Conservation (phyloP, 306 rosid genomes). For the Albizia julibrissin region DNA sequence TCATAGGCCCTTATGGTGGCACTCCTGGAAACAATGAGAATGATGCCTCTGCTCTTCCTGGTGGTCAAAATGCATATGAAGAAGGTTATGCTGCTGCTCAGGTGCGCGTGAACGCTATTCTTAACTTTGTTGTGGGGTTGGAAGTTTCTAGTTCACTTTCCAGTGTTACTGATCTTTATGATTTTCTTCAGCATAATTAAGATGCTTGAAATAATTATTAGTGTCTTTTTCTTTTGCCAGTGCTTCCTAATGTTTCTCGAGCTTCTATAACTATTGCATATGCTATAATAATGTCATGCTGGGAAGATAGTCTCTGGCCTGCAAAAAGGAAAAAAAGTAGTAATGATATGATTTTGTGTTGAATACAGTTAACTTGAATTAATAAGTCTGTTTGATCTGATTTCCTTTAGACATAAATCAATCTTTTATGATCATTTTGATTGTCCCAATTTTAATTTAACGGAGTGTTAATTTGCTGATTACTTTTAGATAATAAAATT, state of each 20-base stretch:
- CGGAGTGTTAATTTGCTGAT: background rate
- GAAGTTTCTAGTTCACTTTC: slow-evolving; percentile 19
- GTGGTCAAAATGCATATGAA: slow-evolving; percentile 79
- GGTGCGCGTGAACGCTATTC: slow-evolving; percentile 62
- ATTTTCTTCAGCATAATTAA: background rate
- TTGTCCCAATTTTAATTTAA: slow-evolving; percentile 6
- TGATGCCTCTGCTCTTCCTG: slow-evolving; percentile 65
- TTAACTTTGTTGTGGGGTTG: slow-evolving; percentile 29
- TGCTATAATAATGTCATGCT: slow-evolving; percentile 3
- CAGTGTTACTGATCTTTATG: slow-evolving; percentile 3
- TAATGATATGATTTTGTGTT: slow-evolving; percentile 1
- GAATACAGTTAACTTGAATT: slow-evolving; percentile 3
- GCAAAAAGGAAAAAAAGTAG: background rate
- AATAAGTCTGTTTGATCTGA: slow-evolving; percentile 11
- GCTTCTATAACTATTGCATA: background rate
- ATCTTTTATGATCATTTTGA: background rate
- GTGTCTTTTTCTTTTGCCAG: background rate
- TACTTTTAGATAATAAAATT: background rate
- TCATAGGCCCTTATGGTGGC: slow-evolving; percentile 78
- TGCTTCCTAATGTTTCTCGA: background rate
- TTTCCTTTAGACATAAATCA: background rate
- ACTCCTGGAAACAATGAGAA: slow-evolving; percentile 69
- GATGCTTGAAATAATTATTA: slow-evolving; percentile 4
- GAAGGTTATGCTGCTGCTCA: slow-evolving; percentile 70
- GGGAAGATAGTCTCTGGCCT: background rate